These are phyloP conservation scores for Paraphaeosphaeria minitans DNA, from an alignment of 2,329 filamentous ascomycete genomes.

Conservation along the genomic window DNA sequence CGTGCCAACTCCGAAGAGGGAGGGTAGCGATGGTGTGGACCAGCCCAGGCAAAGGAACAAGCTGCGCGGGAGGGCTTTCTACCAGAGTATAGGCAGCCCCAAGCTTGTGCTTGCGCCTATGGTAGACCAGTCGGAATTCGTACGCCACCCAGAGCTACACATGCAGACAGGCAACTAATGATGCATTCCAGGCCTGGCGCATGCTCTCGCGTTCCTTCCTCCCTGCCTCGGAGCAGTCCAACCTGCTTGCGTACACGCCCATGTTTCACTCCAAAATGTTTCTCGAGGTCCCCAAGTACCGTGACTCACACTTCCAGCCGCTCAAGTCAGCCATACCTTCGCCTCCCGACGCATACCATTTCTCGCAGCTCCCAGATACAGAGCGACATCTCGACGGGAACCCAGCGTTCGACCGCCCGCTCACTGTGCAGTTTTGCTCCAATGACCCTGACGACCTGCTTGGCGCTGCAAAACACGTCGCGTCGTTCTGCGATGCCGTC, in stretches of 20 bases:
- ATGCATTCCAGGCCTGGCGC: conserved; percentile 79
- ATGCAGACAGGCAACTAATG: conserved; percentile 15
- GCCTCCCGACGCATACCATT: conserved; percentile 42
- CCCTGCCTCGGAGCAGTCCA: conserved; percentile 59
- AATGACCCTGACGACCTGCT: conserved; percentile 83
- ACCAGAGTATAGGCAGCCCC: conserved; percentile 90
- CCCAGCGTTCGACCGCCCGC: conserved; percentile 78
- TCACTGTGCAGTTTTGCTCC: conserved; percentile 96
- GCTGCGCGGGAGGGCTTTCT: conserved; percentile 85
- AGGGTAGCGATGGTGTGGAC: conserved; percentile 7
- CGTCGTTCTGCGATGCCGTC: conserved; percentile 90
- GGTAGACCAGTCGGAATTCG: conserved; percentile 98
- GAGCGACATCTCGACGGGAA: conserved; percentile 76
- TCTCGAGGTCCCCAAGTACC: conserved; percentile 74
- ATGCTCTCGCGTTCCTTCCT: conserved; percentile 95
- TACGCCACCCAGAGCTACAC: conserved; percentile 54
- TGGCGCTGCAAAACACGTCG: conserved; percentile 75
- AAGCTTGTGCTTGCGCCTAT: conserved; percentile 93
- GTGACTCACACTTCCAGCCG: conserved; percentile 80
- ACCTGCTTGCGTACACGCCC: conserved; percentile 84
- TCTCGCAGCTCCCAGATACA: conserved; percentile 34
- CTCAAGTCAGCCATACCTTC: conserved; percentile 48
- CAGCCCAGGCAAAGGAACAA: conserved; percentile 53
- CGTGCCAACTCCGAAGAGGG: conserved; percentile 14
- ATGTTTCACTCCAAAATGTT: conserved; percentile 97